These are phyloP conservation scores for Nemania sp. DNA, from an alignment of 2,329 filamentous ascomycete genomes.

Conservation along the genomic window DNA sequence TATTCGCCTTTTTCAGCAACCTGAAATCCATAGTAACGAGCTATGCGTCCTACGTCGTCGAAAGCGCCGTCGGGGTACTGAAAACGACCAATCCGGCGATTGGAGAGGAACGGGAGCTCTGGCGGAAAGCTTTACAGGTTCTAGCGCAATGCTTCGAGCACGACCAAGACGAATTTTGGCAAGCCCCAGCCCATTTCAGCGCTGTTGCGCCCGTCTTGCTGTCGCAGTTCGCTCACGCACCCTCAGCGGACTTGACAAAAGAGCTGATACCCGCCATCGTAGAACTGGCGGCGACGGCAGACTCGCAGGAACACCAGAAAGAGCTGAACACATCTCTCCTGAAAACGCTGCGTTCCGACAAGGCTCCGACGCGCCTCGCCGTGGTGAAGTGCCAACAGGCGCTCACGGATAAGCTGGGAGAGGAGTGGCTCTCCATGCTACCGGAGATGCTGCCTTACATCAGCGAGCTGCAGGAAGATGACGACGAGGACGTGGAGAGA, in stretches of 20 bases:
- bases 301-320: constrained; percentile 89
- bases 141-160: constrained; percentile 79
- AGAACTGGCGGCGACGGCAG: constrained; percentile 77
- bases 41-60: constrained; percentile 84
- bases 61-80: constrained; percentile 71
- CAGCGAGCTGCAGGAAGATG: constrained; percentile 93
- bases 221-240: constrained; percentile 63
- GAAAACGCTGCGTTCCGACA: constrained; percentile 75
- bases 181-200: constrained; percentile 83
- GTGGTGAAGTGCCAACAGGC: constrained; percentile 81
- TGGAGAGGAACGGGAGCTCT: constrained; percentile 62
- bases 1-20: constrained; percentile 77
- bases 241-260: constrained; percentile 46
- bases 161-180: constrained; percentile 96
- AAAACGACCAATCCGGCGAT: constrained; percentile 48
- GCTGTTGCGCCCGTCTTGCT: constrained; percentile 72
- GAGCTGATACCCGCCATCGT: constrained; percentile 76
- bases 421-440: constrained; percentile 90
- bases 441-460: constrained; percentile 97
- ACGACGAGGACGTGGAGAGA: constrained; percentile 88
- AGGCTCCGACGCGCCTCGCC: constrained; percentile 73
- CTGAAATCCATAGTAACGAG: constrained; percentile 93
- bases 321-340: constrained; percentile 80
- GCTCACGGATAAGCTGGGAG: constrained; percentile 78
- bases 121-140: constrained; percentile 71